These are phyloP conservation scores for Acaromyces ingoldii DNA, from an alignment of 1,284 basidiomycete species.

Conservation along the genomic window DNA sequence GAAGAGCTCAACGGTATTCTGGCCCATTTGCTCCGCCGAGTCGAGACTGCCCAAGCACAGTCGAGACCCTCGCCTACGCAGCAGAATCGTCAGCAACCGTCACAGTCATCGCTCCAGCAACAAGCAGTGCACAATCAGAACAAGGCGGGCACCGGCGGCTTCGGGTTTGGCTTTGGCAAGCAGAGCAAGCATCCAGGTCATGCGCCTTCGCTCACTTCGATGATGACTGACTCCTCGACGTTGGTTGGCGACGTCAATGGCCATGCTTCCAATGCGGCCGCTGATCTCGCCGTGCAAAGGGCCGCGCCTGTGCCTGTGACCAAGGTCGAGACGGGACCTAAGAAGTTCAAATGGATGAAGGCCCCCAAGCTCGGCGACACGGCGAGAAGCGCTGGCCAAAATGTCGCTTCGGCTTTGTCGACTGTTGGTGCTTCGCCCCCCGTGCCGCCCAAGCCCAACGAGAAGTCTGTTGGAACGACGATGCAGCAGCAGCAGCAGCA, in stretches of 20 bases:
- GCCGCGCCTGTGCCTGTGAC: constrained; percentile 1
- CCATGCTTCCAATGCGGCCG: too few relatives aligned
- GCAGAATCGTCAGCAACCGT: constrained; percentile 8
- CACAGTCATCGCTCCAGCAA: neutral
- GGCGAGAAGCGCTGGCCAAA: constrained; percentile 15
- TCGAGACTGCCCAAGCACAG: constrained; percentile 23
- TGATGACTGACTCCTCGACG: too few relatives aligned
- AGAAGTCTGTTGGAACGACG: neutral
- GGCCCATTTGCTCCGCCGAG: constrained; percentile 55
- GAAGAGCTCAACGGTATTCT: constrained; percentile 84
- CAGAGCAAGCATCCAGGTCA: constrained; percentile 12
- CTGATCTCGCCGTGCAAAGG: too few relatives aligned
- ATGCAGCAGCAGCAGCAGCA: constrained; percentile 2
- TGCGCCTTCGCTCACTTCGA: too few relatives aligned
- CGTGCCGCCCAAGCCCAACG: constrained; percentile 16
- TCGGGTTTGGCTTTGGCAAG: constrained; percentile 31
- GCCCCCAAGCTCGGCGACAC: constrained; percentile 32
- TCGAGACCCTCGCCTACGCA: constrained; percentile 18
- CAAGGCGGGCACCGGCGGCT: constrained; percentile 17
- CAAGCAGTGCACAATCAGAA: neutral
- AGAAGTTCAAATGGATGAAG: constrained; percentile 60
- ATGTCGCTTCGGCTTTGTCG: constrained; percentile 3
- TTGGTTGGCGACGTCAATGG: too few relatives aligned
- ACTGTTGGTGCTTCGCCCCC: constrained; percentile 14
- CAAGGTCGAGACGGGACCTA: constrained; percentile 53